These are phyloP conservation scores for Wallacemonas sp. DNA, from an alignment of 208 protist genomes.

Conservation along the genomic window DNA sequence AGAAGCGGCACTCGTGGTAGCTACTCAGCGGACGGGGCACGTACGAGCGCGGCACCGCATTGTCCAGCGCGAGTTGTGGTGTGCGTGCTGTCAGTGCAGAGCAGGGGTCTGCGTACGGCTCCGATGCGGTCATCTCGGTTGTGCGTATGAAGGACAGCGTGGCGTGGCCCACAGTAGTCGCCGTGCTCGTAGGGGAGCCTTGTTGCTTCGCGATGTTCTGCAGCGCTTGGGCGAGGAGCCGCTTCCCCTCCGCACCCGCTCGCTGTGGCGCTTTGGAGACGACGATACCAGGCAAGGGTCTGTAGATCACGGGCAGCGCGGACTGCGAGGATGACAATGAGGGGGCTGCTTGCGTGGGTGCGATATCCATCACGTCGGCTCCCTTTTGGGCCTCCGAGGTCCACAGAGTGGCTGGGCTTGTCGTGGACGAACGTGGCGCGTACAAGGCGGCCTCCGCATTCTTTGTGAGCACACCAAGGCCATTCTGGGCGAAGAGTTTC, in stretches of 20 bases:
- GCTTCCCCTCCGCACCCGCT: conserved; percentile 2
- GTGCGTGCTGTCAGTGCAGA: no score
- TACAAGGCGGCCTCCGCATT: neutral
- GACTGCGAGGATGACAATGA: no score
- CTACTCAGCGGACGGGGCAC: conserved; percentile 21
- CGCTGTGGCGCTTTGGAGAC: conserved; percentile 10
- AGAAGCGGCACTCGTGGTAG: conserved; percentile 87
- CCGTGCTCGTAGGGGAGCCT: neutral
- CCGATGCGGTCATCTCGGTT: no score
- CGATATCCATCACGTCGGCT: neutral
- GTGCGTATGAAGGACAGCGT: no score
- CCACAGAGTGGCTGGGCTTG: no score
- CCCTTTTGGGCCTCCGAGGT: no score
- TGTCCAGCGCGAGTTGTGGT: no score
- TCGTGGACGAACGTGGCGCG: no score
- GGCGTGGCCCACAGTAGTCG: no score
- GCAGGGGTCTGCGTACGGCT: no score
- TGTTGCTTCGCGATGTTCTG: neutral
- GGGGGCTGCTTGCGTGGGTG: neutral
- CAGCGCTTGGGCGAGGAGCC: conserved; percentile 2
- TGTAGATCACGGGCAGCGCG: neutral
- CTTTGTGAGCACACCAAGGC: neutral
- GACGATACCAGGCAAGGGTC: conserved; percentile 10
- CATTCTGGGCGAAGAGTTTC: neutral
- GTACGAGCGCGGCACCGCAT: neutral